phyloP scores from a whole-genome alignment of 495 filamentous ascomycete genomes.

The Neurospora tetrasperma region DNA sequence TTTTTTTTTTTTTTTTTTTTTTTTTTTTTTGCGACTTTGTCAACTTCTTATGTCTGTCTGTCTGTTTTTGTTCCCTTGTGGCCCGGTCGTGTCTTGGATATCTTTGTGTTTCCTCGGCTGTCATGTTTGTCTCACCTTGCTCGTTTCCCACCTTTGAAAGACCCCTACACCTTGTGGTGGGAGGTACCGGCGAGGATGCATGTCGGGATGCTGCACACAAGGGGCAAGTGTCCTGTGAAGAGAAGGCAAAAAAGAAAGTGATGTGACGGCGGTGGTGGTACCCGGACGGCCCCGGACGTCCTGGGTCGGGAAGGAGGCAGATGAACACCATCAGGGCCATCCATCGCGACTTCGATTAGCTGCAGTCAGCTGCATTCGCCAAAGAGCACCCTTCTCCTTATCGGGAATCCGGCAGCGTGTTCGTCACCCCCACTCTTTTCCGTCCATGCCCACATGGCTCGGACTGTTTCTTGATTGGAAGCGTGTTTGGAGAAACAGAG shows the following conservation, averaged over 20 bases:
- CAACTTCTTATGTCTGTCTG: not conserved
- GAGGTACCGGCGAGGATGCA: not conserved
- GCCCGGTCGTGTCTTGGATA: not conserved
- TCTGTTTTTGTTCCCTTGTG: not conserved
- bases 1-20: not conserved
- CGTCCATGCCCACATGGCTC: constrained; percentile 10
- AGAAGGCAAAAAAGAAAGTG: not conserved
- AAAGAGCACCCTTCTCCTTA: constrained; percentile 15
- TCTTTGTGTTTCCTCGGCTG: not conserved
- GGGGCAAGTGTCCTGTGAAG: not conserved
- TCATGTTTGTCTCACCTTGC: not conserved
- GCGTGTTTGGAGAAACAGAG: not conserved
- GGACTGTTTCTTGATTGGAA: constrained; percentile 18
- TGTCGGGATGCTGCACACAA: not conserved
- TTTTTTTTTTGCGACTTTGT: constrained; percentile 5
- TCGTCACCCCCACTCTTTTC: constrained; percentile 11
- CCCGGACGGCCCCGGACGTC: not conserved
- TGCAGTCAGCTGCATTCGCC: constrained; percentile 4
- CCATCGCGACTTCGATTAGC: not conserved
- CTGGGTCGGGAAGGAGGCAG: not conserved
- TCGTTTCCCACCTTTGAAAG: not conserved
- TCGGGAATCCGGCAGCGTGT: constrained; percentile 15
- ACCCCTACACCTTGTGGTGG: not conserved
- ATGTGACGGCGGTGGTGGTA: not conserved
- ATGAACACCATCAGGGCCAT: not conserved